phyloP scores from a whole-genome alignment of 345 rosid genomes.

The Populus simonii region DNA sequence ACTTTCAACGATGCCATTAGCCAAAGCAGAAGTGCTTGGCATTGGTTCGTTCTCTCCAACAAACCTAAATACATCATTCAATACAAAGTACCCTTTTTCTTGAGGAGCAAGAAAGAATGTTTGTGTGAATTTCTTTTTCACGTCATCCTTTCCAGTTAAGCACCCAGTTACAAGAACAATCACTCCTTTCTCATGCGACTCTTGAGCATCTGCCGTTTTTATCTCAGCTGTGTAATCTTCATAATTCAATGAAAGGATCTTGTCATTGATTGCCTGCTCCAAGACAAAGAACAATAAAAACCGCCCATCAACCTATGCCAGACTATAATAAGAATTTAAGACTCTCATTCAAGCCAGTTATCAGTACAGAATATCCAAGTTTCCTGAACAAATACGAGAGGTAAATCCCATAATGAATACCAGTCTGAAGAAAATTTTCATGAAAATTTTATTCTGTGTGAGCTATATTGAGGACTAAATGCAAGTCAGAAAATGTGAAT shows the following conservation, averaged over 20 bases:
- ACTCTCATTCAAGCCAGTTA: constrained; percentile 1
- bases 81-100: constrained; percentile 83
- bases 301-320: not conserved
- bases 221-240: constrained; percentile 73
- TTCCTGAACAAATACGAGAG: not conserved
- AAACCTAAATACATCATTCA: constrained; percentile 80
- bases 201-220: constrained; percentile 86
- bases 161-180: constrained; percentile 81
- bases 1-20: constrained; percentile 36
- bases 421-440: not conserved
- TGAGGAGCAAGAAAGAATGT: constrained; percentile 92
- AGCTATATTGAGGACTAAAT: no score
- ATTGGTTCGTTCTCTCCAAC: constrained; percentile 55
- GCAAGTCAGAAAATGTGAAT: no score
- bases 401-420: not conserved
- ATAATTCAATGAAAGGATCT: constrained; percentile 23
- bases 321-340: not conserved
- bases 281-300: not conserved
- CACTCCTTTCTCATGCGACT: constrained; percentile 67
- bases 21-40: constrained; percentile 23
- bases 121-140: constrained; percentile 78
- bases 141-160: constrained; percentile 67
- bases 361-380: not conserved
- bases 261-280: constrained; percentile 29
- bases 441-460: not conserved